These are phyloP conservation scores for Nigrospora sphaerica DNA, from an alignment of 2,329 filamentous ascomycete species.

Conservation along the genomic window DNA sequence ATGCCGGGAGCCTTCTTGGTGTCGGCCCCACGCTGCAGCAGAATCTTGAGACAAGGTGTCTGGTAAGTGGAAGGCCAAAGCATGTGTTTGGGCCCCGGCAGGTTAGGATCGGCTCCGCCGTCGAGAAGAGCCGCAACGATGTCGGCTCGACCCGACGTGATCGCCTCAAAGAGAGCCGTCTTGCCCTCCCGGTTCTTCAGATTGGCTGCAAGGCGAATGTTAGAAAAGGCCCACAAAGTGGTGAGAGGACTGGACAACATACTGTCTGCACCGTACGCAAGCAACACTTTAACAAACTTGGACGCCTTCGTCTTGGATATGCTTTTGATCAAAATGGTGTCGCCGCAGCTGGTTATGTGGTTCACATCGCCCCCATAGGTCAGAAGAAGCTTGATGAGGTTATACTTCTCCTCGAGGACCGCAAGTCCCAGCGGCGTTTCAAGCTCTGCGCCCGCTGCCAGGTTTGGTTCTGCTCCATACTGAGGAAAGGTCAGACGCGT, in stretches of 20 bases:
- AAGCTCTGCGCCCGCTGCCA: slow-evolving; percentile 37
- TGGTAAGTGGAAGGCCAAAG: slow-evolving; percentile 59
- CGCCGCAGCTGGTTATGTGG: slow-evolving; percentile 44
- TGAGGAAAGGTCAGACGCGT: neutral
- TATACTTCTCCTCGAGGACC: slow-evolving; percentile 42
- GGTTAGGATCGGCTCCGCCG: slow-evolving; percentile 51
- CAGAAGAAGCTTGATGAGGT: slow-evolving; percentile 52
- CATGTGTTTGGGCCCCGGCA: slow-evolving; percentile 62
- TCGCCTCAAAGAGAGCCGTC: slow-evolving; percentile 56
- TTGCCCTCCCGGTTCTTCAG: slow-evolving; percentile 54
- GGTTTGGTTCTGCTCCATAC: slow-evolving; percentile 34
- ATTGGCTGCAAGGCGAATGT: slow-evolving; percentile 30
- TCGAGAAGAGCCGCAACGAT: slow-evolving; percentile 42
- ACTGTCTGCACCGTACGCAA: slow-evolving; percentile 49
- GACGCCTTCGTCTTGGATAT: slow-evolving; percentile 53
- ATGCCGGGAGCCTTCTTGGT: slow-evolving; percentile 52
- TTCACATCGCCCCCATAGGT: slow-evolving; percentile 55
- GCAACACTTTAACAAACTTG: slow-evolving; percentile 49
- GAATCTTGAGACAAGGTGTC: slow-evolving; percentile 47
- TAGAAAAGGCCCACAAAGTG: neutral
- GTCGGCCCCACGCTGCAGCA: slow-evolving; percentile 54
- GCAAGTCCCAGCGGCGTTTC: slow-evolving; percentile 50
- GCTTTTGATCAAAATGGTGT: slow-evolving; percentile 51
- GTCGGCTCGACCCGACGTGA: slow-evolving; percentile 47
- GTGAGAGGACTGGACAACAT: slow-evolving; percentile 4